Conservation (phyloP, 1,284 basidiomycete genomes). For the Filobasidium uniguttulatum region DNA sequence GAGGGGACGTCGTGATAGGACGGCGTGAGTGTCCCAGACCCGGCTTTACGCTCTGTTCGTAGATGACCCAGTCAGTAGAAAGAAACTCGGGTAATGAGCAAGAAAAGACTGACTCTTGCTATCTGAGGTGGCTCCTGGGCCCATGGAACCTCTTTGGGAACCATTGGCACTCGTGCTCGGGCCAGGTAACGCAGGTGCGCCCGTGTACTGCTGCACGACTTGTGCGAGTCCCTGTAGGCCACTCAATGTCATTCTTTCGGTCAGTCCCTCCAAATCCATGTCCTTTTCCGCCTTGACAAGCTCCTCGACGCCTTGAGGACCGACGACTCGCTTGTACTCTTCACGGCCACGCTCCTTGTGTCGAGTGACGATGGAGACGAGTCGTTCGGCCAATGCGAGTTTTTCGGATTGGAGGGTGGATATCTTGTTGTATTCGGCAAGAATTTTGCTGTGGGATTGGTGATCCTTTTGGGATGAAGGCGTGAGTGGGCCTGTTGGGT, state of each 20-base stretch:
- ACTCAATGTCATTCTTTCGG: no score
- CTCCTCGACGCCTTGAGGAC: constrained; percentile 29
- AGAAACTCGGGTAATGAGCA: no score
- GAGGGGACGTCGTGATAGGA: constrained; percentile 1
- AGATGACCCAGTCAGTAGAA: background rate
- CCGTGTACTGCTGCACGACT: background rate
- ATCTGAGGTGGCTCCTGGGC: background rate
- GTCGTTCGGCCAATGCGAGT: constrained; percentile 28
- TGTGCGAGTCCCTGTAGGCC: background rate
- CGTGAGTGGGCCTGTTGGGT: background rate
- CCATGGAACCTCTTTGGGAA: background rate
- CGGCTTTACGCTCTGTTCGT: background rate
- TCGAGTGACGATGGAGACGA: constrained; percentile 30
- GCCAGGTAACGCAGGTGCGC: background rate
- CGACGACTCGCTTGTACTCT: constrained; percentile 33
- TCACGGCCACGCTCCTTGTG: constrained; percentile 28
- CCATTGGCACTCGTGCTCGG: background rate
- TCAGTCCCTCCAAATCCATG: background rate
- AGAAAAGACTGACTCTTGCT: background rate
- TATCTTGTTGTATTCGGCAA: constrained; percentile 33
- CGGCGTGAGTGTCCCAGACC: background rate
- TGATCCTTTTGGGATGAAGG: constrained; percentile 26
- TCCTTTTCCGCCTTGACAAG: constrained; percentile 14
- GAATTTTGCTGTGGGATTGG: constrained; percentile 29
- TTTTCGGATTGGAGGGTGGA: constrained; percentile 34